These are phyloP conservation scores for Aspergillus udagawae DNA, from an alignment of 2,329 filamentous ascomycete species.

Conservation along the genomic window DNA sequence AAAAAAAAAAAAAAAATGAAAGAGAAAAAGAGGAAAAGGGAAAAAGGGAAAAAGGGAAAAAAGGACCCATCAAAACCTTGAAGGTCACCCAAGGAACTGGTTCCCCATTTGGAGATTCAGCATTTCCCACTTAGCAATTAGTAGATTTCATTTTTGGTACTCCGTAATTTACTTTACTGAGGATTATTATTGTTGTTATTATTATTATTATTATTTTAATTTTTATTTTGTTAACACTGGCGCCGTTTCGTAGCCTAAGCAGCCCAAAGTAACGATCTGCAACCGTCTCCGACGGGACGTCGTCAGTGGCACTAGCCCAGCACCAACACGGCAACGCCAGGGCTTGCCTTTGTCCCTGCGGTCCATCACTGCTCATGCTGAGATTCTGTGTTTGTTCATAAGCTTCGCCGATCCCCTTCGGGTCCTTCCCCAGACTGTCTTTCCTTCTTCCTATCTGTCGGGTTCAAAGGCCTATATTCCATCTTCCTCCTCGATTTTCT, in stretches of 20 bases:
- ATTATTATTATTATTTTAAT: conserved; percentile 10
- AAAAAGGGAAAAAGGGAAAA: conserved; percentile 10
- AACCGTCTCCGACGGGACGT: conserved; percentile 36
- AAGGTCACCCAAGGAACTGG: conserved; percentile 30
- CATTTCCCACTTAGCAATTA: conserved; percentile 7
- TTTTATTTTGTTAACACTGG: conserved; percentile 15
- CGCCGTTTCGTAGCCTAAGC: conserved; percentile 27
- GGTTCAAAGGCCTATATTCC: conserved; percentile 11
- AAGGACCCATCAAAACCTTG: conserved; percentile 15
- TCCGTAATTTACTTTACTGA: conserved; percentile 1
- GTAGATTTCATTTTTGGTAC: conserved; percentile 1
- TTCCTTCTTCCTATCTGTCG: conserved; percentile 18
- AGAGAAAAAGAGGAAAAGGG: conserved; percentile 5
- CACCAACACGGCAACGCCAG: conserved; percentile 22
- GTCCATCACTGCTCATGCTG: conserved; percentile 24
- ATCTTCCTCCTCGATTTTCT: conserved; percentile 1
- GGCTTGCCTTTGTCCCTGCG: conserved; percentile 25
- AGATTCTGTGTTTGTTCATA: conserved; percentile 38
- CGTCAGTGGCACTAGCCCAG: conserved; percentile 38
- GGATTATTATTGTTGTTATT: conserved; percentile 3
- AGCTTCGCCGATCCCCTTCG: conserved; percentile 43
- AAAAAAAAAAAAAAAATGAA: not conserved
- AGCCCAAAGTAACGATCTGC: conserved; percentile 34
- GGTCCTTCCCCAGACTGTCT: conserved; percentile 35
- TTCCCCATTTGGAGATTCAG: conserved; percentile 24